These are phyloP conservation scores for Penicillium ucsense DNA, from an alignment of 495 filamentous ascomycete species.

Conservation along the genomic window DNA sequence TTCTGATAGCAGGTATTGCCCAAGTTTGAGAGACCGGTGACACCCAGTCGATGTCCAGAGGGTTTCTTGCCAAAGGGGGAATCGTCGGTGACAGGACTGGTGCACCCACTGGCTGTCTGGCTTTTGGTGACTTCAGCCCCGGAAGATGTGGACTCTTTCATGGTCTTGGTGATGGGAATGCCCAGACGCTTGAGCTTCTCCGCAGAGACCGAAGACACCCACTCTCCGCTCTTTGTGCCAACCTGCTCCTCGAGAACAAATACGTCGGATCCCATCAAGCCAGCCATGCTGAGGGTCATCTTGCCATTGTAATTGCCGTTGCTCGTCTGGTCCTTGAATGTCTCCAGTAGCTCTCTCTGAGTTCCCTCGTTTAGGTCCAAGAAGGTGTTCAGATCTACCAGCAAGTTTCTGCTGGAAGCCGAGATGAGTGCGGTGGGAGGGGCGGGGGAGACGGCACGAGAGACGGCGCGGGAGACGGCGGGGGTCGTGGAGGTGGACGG, in stretches of 20 bases:
- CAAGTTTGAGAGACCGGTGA: slow-evolving; percentile 74
- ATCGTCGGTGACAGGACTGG: slow-evolving; percentile 48
- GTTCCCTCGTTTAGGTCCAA: slow-evolving; percentile 52
- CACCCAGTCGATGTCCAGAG: slow-evolving; percentile 41
- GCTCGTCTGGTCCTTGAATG: slow-evolving; percentile 57
- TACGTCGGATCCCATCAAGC: slow-evolving; percentile 56
- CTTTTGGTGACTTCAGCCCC: slow-evolving; percentile 27
- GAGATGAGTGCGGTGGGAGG: slow-evolving; percentile 30
- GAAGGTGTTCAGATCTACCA: slow-evolving; percentile 67
- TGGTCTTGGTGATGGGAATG: slow-evolving; percentile 28
- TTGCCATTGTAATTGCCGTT: slow-evolving; percentile 71
- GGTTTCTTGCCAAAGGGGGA: slow-evolving; percentile 60
- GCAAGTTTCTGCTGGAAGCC: slow-evolving; percentile 51
- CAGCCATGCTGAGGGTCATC: slow-evolving; percentile 50
- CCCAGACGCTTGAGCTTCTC: slow-evolving; percentile 30
- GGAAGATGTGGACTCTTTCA: slow-evolving; percentile 19
- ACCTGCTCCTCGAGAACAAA: slow-evolving; percentile 70
- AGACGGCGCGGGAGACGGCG: slow-evolving; percentile 39
- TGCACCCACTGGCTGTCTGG: slow-evolving; percentile 45
- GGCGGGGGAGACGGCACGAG: slow-evolving; percentile 34
- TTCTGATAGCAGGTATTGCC: slow-evolving; percentile 99
- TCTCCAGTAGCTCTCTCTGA: slow-evolving; percentile 59
- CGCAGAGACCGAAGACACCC: slow-evolving; percentile 49
- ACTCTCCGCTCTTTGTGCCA: slow-evolving; percentile 45
- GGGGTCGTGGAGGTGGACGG: slow-evolving; percentile 46